Conservation (phyloP, 257 asterid species). For the Solanum megistacrolobum region DNA sequence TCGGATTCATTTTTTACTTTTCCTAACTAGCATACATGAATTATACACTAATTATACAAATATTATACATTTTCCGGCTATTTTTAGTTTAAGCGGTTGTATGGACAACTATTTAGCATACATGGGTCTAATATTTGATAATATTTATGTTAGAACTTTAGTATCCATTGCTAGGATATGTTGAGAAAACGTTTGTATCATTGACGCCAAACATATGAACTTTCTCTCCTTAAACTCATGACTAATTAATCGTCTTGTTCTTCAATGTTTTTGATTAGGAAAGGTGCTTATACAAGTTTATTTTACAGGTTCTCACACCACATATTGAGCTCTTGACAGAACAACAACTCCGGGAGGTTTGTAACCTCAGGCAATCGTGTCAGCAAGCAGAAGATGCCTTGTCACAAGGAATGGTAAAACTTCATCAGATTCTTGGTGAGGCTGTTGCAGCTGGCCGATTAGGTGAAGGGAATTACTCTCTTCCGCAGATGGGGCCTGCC, state of each 20-base stretch:
- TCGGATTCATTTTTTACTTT: not conserved
- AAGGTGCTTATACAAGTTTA: not conserved
- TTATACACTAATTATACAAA: not conserved
- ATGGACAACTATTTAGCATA: not conserved
- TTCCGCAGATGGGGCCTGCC: conserved; percentile 53
- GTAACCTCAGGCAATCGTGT: conserved; percentile 53
- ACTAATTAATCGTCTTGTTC: not conserved
- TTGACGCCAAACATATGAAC: not conserved
- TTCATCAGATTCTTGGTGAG: conserved; percentile 44
- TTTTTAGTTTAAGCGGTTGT: not conserved
- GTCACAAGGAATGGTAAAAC: conserved; percentile 78
- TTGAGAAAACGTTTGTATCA: not conserved
- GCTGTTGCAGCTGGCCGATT: conserved; percentile 40
- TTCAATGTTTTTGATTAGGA: not conserved
- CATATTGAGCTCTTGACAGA: conserved; percentile 53
- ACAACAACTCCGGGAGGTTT: conserved; percentile 35
- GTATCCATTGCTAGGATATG: not conserved
- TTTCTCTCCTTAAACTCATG: not conserved
- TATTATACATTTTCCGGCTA: not conserved
- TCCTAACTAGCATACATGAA: not conserved
- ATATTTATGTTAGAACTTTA: not conserved
- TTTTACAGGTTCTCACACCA: conserved; percentile 54
- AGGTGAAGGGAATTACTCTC: conserved; percentile 50
- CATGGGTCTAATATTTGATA: not conserved
- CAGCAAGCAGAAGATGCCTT: conserved; percentile 91